Percentiles rank a stretch among this genome's conserved stretches.
These are phyloP conservation scores for Solanum infundibuliforme DNA, from an alignment of 257 asterid species.

Conservation along the genomic window DNA sequence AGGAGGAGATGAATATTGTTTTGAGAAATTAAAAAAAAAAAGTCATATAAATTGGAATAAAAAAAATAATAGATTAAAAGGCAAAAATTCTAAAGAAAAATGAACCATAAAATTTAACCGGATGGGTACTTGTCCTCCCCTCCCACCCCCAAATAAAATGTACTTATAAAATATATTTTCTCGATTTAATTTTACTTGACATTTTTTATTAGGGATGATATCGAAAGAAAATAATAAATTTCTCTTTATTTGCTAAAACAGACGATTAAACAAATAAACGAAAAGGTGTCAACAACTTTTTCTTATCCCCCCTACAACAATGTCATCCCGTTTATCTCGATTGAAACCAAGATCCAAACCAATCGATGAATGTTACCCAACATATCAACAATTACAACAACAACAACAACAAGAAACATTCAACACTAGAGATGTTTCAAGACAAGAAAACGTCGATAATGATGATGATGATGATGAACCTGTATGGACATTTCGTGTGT, in stretches of 20 bases:
- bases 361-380: not conserved
- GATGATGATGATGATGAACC: slow-evolving; percentile 1
- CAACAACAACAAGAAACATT: not conserved
- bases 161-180: no score
- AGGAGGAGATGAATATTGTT: not conserved
- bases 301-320: not conserved
- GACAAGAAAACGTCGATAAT: not conserved
- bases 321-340: not conserved
- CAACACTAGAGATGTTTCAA: not conserved
- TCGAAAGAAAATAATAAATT: not conserved
- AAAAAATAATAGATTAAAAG: not conserved
- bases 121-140: no score
- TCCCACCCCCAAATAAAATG: no score
- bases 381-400: not conserved
- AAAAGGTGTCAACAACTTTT: not conserved
- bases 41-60: not conserved
- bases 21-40: no score
- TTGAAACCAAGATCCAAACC: not conserved
- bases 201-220: not conserved
- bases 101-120: not conserved
- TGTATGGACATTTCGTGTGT: slow-evolving; percentile 60
- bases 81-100: not conserved
- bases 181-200: no score
- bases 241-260: not conserved
- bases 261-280: no score